Evolutionary conservation across 2,329 filamentous ascomycete species (phyloP), one percentile per base, ranked within the genome.

Genomic region (Tolypocladium paradoxum): DNA sequence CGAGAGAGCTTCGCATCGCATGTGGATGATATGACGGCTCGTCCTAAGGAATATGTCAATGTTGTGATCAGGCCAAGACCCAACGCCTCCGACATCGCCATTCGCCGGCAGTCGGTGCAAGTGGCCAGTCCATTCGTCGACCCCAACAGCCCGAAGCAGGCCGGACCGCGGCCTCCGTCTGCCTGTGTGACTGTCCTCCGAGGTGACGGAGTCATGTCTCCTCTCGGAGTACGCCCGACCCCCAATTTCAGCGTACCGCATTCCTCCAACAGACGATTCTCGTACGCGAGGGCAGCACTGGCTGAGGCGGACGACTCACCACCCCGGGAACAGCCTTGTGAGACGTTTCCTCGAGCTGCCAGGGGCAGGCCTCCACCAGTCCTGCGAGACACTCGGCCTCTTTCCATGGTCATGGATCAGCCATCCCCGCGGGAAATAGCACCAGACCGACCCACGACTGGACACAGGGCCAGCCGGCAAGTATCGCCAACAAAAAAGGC

Each of bases 241-340:
- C 74, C 75, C 2, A 81, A 80, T 58, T 81, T 81, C 57, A 81
- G 77, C 57, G 72, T 79, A 6, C 75, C 77, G 12, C 71, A 77
- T 34, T 64, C 67, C 1, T 70, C 71, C 0, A 70, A 64, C 53
- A 73, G 73, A 54, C 73, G 77, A 2, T 76, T 71, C 48, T 77
- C 76, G 1, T 62, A 71, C 6, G 59, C 67, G 45, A 70, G 65
- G 57, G 58, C 63, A n/a, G 55, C 64, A 16, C 53, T 58, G n/a
- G 49, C 55, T 0, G 55, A 58, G 6, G 50, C 54, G 27, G 56
- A 55, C 29, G 34, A 38, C 20, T 51, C 54, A 12, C 37, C 58
- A 45, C 49, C 52, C 2, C 56, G 56, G 6, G 59, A 50, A 56
- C 52, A 55, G 27, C 50, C 20, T 5, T 16, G 18, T 11, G 37